A percentile compares a stretch with the other conserved stretches of the same genome.
phyloP scores from a whole-genome alignment of 306 rosid species.

The Castanea crenata region DNA sequence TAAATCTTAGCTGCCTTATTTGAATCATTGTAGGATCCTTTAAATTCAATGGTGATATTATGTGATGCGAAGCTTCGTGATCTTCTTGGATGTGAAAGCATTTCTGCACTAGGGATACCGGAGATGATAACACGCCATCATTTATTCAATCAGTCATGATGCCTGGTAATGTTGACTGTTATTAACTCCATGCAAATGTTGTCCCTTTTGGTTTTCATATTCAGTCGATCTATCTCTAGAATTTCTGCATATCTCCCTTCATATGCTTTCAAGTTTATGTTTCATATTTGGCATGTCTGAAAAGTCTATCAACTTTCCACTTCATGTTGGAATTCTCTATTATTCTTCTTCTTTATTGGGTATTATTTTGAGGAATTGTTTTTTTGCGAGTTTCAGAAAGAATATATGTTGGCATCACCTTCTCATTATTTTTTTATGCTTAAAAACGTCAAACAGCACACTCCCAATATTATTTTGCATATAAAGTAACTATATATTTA shows the following conservation, averaged over 20 bases:
- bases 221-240: background rate
- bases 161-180: constrained; percentile 37
- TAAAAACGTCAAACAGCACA: background rate
- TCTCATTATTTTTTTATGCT: background rate
- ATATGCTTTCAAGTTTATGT: background rate
- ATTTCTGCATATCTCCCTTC: background rate
- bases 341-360: background rate
- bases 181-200: background rate
- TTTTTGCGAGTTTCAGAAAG: background rate
- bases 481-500: background rate
- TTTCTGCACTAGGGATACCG: constrained; percentile 62
- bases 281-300: background rate
- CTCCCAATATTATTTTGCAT: background rate
- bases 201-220: background rate
- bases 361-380: background rate
- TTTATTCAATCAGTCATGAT: constrained; percentile 44
- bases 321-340: background rate
- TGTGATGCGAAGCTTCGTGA: constrained; percentile 74
- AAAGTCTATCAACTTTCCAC: background rate
- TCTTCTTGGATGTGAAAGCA: constrained; percentile 74
- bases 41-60: constrained; percentile 60
- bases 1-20: constrained; percentile 3
- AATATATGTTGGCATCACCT: background rate
- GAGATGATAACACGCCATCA: constrained; percentile 67
- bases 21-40: constrained; percentile 55